Percentiles rank a stretch among this genome's conserved stretches.
Evolutionary conservation across 306 rosid species (phyloP).

Genomic region (Trifolium subterraneum): DNA sequence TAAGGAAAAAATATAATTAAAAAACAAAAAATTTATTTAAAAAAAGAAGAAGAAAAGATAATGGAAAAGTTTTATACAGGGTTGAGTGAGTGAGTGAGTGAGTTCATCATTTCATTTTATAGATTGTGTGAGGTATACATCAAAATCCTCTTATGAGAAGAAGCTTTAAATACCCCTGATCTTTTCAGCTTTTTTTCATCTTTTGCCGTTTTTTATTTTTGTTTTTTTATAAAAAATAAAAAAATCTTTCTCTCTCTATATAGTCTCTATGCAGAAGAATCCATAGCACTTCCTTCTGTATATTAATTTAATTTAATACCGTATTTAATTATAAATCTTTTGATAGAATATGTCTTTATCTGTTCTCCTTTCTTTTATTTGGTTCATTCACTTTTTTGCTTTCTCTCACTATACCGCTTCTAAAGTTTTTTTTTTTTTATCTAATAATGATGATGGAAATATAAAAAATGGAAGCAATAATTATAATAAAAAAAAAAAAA

Average conservation of each 20-base stretch:
- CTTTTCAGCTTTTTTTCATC: constrained; percentile 35
- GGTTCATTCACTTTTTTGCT: constrained; percentile 1
- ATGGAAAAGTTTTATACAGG: not conserved
- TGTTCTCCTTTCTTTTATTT: constrained; percentile 25
- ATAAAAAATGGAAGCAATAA: not conserved
- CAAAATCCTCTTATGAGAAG: constrained; percentile 35
- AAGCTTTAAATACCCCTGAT: constrained; percentile 57
- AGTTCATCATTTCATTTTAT: constrained; percentile 45
- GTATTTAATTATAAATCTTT: constrained; percentile 3
- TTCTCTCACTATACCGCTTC: constrained; percentile 22
- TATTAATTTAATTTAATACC: constrained; percentile 11
- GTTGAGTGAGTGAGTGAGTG: constrained; percentile 37
- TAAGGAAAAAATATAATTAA: not conserved
- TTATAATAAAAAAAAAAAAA: constrained; percentile 8
- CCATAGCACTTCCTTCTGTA: constrained; percentile 34
- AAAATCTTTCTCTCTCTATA: not conserved
- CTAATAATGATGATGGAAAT: constrained; percentile 9
- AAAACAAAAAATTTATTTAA: not conserved
- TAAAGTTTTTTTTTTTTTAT: not conserved
- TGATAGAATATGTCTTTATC: constrained; percentile 45
- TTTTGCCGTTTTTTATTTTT: constrained; percentile 5
- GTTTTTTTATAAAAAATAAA: not conserved
- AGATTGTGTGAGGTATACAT: constrained; percentile 33
- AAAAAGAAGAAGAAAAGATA: not conserved
- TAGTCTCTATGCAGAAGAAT: constrained; percentile 37